Percentiles rank a stretch among this genome's conserved stretches.
Conservation (phyloP, 164 flowering plant genomes). For the Kingdonia uniflora region DNA sequence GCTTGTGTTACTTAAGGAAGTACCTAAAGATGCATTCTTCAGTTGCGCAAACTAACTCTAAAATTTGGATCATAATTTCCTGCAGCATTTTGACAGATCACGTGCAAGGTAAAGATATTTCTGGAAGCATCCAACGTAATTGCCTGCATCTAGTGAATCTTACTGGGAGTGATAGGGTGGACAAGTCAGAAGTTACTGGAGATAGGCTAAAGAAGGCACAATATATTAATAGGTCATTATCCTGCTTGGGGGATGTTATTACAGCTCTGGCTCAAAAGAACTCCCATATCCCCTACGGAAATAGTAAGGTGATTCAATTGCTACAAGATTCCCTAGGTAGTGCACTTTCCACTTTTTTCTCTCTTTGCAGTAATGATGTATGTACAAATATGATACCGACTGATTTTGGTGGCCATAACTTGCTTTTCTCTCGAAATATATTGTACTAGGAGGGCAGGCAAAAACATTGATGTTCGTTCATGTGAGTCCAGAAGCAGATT, state of each 20-base stretch:
- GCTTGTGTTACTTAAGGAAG: too few relatives aligned
- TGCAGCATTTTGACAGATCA: constrained; percentile 54
- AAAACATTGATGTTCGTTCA: constrained; percentile 91
- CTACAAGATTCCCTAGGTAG: constrained; percentile 81
- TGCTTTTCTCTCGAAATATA: constrained; percentile 4
- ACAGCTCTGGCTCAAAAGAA: constrained; percentile 75
- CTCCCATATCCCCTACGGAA: constrained; percentile 74
- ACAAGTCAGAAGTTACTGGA: constrained; percentile 73
- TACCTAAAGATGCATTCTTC: too few relatives aligned
- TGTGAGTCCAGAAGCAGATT: constrained; percentile 78
- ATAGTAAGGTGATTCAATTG: constrained; percentile 85
- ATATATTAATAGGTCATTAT: constrained; percentile 66
- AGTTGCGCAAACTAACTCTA: too few relatives aligned
- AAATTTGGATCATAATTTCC: too few relatives aligned
- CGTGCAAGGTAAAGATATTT: constrained; percentile 47
- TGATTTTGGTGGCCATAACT: too few relatives aligned
- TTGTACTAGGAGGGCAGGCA: constrained; percentile 72
- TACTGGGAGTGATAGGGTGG: constrained; percentile 82
- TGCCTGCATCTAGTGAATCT: constrained; percentile 71
- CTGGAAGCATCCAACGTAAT: constrained; percentile 42
- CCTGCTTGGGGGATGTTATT: constrained; percentile 86
- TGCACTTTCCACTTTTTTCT: neutral
- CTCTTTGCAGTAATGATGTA: too few relatives aligned
- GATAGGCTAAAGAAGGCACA: constrained; percentile 81
- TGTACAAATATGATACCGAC: too few relatives aligned